Evolutionary conservation across 139 green algal genomes (phyloP), one percentile per base, ranked within the genome.

Genomic region (Closterium sp.): DNA sequence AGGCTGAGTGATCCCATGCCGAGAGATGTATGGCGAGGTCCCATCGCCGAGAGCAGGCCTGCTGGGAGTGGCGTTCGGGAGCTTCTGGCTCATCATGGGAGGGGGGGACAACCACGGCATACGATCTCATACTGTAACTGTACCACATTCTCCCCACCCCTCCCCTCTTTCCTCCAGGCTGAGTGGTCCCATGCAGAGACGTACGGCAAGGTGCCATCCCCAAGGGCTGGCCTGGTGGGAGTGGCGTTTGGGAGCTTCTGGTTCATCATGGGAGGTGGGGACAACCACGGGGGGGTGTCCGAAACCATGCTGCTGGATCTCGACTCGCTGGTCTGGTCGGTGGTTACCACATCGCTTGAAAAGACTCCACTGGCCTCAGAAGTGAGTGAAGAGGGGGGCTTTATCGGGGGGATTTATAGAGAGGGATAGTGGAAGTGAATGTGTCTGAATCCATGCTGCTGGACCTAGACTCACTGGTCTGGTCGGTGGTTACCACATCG

Each of bases 41-140:
- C 96, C 97, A n/a, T 90, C 95, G 0, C 95, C 97, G 1, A 95
- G 97, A 8, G 97, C 97, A 84, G 97, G 97, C 94, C 96, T 97
- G 90, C 95, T 96, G 33, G 94, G 91, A 0, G 95, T 94, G 5
- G 30, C 97, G 64, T 91, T 99, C 84, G 97, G 95, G 0, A 89
- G 94, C 88, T 86, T 69, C 8, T 97, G 95, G 97, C 98, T 97
- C 92, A 94, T 99, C 10, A 95, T 97, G 83, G 97, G 97, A 33
- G 97, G 97, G 25, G 97, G 97, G 69, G 98, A 99, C 95, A 98
- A 98, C 92, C n/a, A n/a, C n/a, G n/a, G n/a, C n/a, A n/a, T 91
- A 95, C 2, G 19, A 10, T 83, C 3, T 16, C 2, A 12, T 66
- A 66, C 43, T 69, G 0, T 69, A 1, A 28, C 12, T 28, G 21